Conservation (phyloP, 1,139 yeast genomes). For the Candida buenavistaensis region DNA sequence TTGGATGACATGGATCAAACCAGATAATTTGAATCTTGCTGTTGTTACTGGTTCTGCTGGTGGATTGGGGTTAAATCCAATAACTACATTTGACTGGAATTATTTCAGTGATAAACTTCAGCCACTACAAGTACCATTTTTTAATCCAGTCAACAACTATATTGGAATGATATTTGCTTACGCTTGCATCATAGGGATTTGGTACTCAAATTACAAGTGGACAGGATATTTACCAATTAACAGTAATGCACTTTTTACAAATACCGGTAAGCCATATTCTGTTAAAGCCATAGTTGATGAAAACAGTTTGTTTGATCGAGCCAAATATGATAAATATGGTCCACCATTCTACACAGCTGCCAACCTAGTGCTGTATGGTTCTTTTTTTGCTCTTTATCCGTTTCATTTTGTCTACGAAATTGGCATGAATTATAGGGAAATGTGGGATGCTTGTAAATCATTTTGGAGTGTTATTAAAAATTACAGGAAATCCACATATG, state of each 20-base stretch:
- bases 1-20: conserved; percentile 67
- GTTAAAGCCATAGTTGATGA: conserved; percentile 40
- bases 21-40: conserved; percentile 53
- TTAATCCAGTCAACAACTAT: conserved; percentile 38
- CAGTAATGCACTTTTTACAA: conserved; percentile 43
- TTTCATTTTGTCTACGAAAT: conserved; percentile 49
- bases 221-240: conserved; percentile 54
- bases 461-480: conserved; percentile 9
- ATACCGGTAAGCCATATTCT: conserved; percentile 41
- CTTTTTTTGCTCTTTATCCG: conserved; percentile 59
- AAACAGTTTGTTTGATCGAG: conserved; percentile 36
- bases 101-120: conserved; percentile 9
- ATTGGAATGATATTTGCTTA: conserved; percentile 46
- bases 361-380: conserved; percentile 50
- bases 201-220: conserved; percentile 51
- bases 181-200: conserved; percentile 41
- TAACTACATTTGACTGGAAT: conserved; percentile 53
- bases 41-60: conserved; percentile 49
- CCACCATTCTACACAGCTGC: conserved; percentile 45
- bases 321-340: conserved; percentile 44
- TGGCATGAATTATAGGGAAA: conserved; percentile 25
- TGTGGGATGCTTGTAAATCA: conserved; percentile 13
- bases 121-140: conserved; percentile 35
- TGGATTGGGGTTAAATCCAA: conserved; percentile 60
- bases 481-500: conserved; percentile 13